Base-by-base conservation (phyloP, 225 moss, liverwort and hornwort species). In the Asterella californica region DNA sequence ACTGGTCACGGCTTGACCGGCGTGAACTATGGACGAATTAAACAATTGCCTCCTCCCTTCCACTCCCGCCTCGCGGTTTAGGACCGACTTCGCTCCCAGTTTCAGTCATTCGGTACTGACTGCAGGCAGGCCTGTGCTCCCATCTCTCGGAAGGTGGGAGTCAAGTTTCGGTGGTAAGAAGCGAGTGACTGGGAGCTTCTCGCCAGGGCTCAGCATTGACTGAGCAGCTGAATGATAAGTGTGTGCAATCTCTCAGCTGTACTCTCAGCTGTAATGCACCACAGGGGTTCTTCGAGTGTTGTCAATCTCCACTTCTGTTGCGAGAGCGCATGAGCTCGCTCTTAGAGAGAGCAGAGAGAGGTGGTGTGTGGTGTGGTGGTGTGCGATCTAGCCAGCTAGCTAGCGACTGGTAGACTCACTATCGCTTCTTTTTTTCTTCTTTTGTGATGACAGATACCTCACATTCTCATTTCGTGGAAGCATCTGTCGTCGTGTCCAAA, bases 381-480 rank as follows among this genome's bases (percentile, higher is more conserved):
- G 67, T 74, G 48, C 19, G 64, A 1, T 49, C 1, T 42, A 42
- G 42, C 42, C 42, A 42, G 42, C 25, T 36, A 21, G 12, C 67
- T 61, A 55, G 71, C 55, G 48, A 38, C 47, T 78, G 65, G 66
- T 66, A 74, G 74, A 79, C 70, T 79, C 55, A 80, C 72, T 70
- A 15, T 36, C 19, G 52, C 21, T 42, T 61, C 24, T 47, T 61
- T 46, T 47, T 37, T 69, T 24, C 57, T 66, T 36, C 57, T 46
- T 72, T 57, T 70, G 15, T 80, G 36, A 64, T 50, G 72, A 72
- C 80, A 85, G 85, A 80, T 80, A 73, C 79, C 82, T 73, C 82
- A 73, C 70, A 54, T 42, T 65, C 79, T 72, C 63, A 34, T 27
- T 72, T 82, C 76, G 42, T 78, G 76, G 82, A 80, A 80, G 76